Evolutionary conservation across 768 basidiomycete genomes (phyloP), one percentile per base, ranked within the genome.

Genomic region (Clitopilus passeckerianus): DNA sequence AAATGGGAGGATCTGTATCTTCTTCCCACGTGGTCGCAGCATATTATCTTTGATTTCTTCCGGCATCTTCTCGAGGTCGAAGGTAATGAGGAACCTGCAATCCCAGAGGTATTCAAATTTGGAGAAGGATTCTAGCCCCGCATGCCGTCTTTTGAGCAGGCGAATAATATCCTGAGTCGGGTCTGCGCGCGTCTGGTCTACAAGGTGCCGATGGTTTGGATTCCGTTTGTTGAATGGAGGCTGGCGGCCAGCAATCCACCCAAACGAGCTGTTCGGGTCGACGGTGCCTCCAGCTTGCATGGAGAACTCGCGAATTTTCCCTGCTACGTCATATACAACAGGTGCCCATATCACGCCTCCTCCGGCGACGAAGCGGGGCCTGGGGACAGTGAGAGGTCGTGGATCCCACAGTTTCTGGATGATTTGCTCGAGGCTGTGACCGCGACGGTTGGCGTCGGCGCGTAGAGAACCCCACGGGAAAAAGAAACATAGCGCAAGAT

Each of bases 401-500:
- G 68, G 66, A 3, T 66, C 54, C 81, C 84, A 89, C 6, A 92
- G 61, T 6, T 72, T 72, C 12, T 70, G 54, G 18, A 81, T 67
- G 59, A 92, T 83, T 35, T 76, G 76, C 1, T 73, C 61, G 27
- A 89, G 68, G 54, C 78, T 80, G 6, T 58, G 62, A 41, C 66
- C 69, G 8, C 83, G 78, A 34, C 91, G 80, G 60, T 80, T 71
- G 1, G 78, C 83, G 63, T 91, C 86, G 1, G 91, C 82, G 7
- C 75, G 80, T 16, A 80, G 65, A 53, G 84, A 84, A 5, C 92
- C 92, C 92, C 92, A 94, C 1, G 90, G 87, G 37, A 81, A 75
- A 50, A 84, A 86, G 91, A 93, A 43, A 86, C 73, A 65, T 85
- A 89, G 14, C 90, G 89, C 56, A 91, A 73, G 27, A 87, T 74